Percentiles rank a stretch among this genome's conserved stretches.
Conservation (phyloP, 305 asterid genomes). For the Vinca major region DNA sequence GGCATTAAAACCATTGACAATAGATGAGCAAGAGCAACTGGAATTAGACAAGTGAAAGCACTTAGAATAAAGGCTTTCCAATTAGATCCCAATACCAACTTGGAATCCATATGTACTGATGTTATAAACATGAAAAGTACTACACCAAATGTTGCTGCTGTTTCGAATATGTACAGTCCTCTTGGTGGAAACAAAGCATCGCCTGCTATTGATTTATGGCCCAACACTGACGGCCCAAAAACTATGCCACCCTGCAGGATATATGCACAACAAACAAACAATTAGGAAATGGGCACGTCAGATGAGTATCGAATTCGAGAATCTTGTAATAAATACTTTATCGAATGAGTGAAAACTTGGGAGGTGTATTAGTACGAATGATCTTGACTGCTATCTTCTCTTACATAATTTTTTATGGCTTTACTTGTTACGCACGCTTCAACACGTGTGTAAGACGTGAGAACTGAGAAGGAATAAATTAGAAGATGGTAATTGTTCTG, state of each 20-base stretch:
- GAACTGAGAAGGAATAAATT: too few relatives aligned
- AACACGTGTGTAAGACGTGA: too few relatives aligned
- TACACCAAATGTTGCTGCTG: slow-evolving; percentile 45
- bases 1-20: slow-evolving; percentile 18
- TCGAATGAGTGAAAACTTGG: too few relatives aligned
- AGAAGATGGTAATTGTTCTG: too few relatives aligned
- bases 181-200: slow-evolving; percentile 36
- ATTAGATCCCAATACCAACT: slow-evolving; percentile 39
- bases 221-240: slow-evolving; percentile 64
- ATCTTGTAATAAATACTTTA: too few relatives aligned
- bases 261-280: background rate
- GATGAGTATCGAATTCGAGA: too few relatives aligned
- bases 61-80: slow-evolving; percentile 34
- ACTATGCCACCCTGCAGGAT: slow-evolving; percentile 57
- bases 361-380: too few relatives aligned
- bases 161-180: slow-evolving; percentile 40
- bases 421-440: too few relatives aligned
- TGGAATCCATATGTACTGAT: slow-evolving; percentile 47
- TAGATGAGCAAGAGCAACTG: slow-evolving; percentile 15
- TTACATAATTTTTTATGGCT: too few relatives aligned
- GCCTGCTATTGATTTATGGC: slow-evolving; percentile 26
- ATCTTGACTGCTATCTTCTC: too few relatives aligned
- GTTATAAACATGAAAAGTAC: slow-evolving; percentile 55
- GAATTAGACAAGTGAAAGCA: slow-evolving; percentile 20
- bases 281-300: too few relatives aligned